Evolutionary conservation across 208 protist genomes (phyloP).

Genomic region (Leishmania martiniquensis): DNA sequence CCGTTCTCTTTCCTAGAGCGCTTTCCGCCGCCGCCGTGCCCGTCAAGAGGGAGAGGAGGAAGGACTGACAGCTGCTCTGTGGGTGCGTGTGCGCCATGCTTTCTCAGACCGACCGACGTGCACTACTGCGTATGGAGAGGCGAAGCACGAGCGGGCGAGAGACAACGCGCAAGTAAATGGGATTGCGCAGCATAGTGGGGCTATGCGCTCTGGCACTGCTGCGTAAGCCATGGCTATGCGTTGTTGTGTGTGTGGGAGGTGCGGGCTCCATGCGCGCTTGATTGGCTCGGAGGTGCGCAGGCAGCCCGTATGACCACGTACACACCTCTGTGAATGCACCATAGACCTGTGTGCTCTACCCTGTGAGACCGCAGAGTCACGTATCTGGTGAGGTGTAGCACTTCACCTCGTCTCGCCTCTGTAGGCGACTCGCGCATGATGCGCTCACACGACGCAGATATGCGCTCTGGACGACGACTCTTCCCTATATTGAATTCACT

Average conservation of each 20-base stretch:
- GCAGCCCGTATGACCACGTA: not conserved
- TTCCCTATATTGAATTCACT: no score
- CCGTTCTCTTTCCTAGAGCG: not conserved
- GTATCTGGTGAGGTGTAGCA: not conserved
- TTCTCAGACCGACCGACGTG: not conserved
- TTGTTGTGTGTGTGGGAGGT: not conserved
- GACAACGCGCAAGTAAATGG: not conserved
- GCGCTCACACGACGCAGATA: not conserved
- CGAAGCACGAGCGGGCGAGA: not conserved
- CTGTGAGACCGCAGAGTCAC: not conserved
- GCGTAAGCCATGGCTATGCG: not conserved
- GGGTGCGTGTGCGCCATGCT: not conserved
- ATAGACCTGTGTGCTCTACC: not conserved
- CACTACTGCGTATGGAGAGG: not conserved
- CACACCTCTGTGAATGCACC: not conserved
- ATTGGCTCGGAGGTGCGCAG: not conserved
- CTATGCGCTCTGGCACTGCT: not conserved
- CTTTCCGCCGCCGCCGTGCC: not conserved
- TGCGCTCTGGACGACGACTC: no score
- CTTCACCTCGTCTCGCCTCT: not conserved
- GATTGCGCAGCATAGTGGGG: not conserved
- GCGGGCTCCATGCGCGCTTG: not conserved
- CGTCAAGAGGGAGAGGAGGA: not conserved
- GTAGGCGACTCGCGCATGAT: not conserved
- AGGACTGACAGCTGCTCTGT: not conserved